Conservation (phyloP, 106 monocot genomes). For the Dendrobium officinale region DNA sequence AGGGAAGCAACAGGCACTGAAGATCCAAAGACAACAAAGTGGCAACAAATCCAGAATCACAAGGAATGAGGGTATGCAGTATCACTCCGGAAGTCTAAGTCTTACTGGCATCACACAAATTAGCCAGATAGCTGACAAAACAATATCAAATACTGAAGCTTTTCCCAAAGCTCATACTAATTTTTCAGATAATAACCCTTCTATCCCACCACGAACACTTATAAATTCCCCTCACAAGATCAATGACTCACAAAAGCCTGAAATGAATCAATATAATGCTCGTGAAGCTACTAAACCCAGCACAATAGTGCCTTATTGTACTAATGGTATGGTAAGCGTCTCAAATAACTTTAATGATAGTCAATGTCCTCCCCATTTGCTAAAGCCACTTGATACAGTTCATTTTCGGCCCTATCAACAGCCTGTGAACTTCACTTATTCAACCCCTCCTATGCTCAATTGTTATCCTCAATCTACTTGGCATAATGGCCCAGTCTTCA, state of each 20-base stretch:
- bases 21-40: conserved; percentile 10
- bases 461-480: conserved; percentile 13
- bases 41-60: conserved; percentile 13
- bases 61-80: conserved; percentile 8
- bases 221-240: not conserved
- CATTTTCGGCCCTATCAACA: conserved; percentile 13
- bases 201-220: not conserved
- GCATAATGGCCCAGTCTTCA: conserved; percentile 5
- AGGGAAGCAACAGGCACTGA: conserved; percentile 18
- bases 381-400: not conserved
- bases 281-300: not conserved
- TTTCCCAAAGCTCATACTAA: not conserved
- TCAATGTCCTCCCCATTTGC: not conserved
- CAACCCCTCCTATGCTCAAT: conserved; percentile 14
- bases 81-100: conserved; percentile 9
- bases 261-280: not conserved
- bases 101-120: not conserved
- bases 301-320: not conserved
- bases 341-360: not conserved
- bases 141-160: not conserved
- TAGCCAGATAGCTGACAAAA: not conserved
- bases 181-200: not conserved
- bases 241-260: not conserved
- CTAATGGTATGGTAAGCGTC: not conserved
- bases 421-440: conserved; percentile 5